These are phyloP conservation scores for Malus fusca DNA, from an alignment of 306 rosid genomes.

Conservation along the genomic window DNA sequence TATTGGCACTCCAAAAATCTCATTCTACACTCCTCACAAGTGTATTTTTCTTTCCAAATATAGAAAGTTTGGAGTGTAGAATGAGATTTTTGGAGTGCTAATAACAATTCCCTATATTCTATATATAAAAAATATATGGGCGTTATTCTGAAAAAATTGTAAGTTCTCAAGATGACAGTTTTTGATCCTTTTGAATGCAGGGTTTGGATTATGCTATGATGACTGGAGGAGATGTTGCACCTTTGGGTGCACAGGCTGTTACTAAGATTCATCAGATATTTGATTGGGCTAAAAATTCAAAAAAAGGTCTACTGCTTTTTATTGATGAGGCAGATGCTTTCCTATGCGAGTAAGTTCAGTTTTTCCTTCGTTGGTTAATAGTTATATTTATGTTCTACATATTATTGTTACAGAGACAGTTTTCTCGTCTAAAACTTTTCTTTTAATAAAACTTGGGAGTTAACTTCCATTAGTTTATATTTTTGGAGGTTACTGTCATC, in stretches of 20 bases:
- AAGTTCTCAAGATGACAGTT: neutral
- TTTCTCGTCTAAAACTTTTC: neutral
- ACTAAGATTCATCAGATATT: conserved; percentile 97
- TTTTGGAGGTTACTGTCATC: neutral
- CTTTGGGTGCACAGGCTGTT: conserved; percentile 91
- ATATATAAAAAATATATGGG: neutral
- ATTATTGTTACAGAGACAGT: neutral
- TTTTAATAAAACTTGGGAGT: neutral
- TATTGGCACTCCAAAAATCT: too few relatives aligned
- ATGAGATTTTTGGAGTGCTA: too few relatives aligned
- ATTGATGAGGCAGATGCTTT: conserved; percentile 99
- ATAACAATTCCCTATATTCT: too few relatives aligned
- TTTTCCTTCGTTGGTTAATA: neutral
- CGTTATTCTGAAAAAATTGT: neutral
- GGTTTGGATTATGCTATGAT: conserved; percentile 99
- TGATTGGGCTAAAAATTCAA: conserved; percentile 97
- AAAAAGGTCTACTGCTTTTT: conserved; percentile 83
- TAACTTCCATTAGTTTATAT: neutral
- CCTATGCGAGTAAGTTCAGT: conserved; percentile 84
- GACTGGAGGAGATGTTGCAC: conserved; percentile 99
- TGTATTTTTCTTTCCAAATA: too few relatives aligned
- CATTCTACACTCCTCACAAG: too few relatives aligned
- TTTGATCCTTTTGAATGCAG: conserved; percentile 24
- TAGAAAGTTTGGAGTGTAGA: too few relatives aligned
- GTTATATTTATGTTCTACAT: neutral